phyloP scores from a whole-genome alignment of 306 rosid species.

The Medicago lupulina region DNA sequence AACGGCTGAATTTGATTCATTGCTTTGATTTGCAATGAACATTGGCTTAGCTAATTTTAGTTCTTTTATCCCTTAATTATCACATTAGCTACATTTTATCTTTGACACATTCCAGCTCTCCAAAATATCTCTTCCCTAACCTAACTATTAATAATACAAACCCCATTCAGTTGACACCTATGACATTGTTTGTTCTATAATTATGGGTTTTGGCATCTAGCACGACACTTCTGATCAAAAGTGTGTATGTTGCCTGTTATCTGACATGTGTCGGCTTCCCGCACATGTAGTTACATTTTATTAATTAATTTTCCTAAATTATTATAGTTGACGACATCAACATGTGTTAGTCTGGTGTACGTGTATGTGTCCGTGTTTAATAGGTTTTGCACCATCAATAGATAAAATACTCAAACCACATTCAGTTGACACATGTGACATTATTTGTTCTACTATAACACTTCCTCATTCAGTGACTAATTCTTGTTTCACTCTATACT shows the following conservation, averaged over 20 bases:
- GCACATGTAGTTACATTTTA: too few species aligned
- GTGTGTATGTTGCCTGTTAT: background rate
- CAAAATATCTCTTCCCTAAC: background rate
- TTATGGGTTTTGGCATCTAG: background rate
- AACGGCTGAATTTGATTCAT: too few species aligned
- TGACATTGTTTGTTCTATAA: slow-evolving; percentile 3
- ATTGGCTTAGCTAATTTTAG: background rate
- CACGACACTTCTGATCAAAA: background rate
- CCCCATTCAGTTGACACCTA: background rate
- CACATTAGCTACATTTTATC: background rate
- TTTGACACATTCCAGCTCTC: background rate
- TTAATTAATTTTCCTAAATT: too few species aligned
- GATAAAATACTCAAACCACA: background rate
- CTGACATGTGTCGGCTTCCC: too few species aligned
- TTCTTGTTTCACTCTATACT: slow-evolving; percentile 2
- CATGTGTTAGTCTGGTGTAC: too few species aligned
- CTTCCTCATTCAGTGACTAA: slow-evolving; percentile 4
- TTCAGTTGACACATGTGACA: background rate
- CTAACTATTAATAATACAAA: too few species aligned
- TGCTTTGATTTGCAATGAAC: background rate
- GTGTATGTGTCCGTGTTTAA: background rate
- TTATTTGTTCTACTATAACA: slow-evolving; percentile 14
- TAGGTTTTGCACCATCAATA: background rate
- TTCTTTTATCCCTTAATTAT: background rate
- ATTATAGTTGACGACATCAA: background rate